Evolutionary conservation across 805 yeast species (phyloP).

Genomic region (Ogataea corticis): DNA sequence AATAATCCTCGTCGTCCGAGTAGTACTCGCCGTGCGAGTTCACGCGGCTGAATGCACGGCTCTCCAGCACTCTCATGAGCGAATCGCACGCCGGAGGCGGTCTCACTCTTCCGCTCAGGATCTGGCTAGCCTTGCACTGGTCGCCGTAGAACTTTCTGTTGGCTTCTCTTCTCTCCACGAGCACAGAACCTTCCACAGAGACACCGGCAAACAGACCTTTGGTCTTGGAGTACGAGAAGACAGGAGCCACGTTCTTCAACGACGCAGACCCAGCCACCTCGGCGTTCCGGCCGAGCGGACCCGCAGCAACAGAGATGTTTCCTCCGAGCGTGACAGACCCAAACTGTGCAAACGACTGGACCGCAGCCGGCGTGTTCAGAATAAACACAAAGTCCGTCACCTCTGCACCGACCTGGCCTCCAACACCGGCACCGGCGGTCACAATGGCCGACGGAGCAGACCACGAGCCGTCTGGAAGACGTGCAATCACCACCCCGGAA

Average conservation of each 20-base stretch:
- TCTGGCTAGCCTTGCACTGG: slow-evolving; percentile 82
- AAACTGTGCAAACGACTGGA: slow-evolving; percentile 87
- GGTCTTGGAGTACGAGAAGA: slow-evolving; percentile 91
- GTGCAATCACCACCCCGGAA: slow-evolving; percentile 90
- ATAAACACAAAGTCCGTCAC: slow-evolving; percentile 95
- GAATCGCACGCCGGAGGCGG: slow-evolving; percentile 91
- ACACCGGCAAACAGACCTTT: slow-evolving; percentile 98
- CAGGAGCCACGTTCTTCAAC: slow-evolving; percentile 80
- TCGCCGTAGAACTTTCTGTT: slow-evolving; percentile 92
- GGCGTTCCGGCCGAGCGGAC: slow-evolving; percentile 95
- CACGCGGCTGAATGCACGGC: slow-evolving; percentile 68
- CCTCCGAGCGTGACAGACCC: slow-evolving; percentile 97
- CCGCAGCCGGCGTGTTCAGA: slow-evolving; percentile 83
- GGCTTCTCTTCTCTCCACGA: slow-evolving; percentile 96
- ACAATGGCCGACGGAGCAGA: slow-evolving; percentile 95
- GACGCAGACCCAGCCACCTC: slow-evolving; percentile 97
- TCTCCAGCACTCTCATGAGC: slow-evolving; percentile 79
- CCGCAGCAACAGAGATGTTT: slow-evolving; percentile 93
- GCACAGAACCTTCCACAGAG: slow-evolving; percentile 93
- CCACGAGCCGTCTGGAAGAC: slow-evolving; percentile 95
- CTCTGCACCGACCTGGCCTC: slow-evolving; percentile 97
- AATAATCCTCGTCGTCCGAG: slow-evolving; percentile 63
- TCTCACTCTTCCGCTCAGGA: slow-evolving; percentile 84
- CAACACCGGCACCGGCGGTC: slow-evolving; percentile 98
- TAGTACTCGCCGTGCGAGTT: slow-evolving; percentile 48